A percentile compares a stretch with the other conserved stretches of the same genome.
Evolutionary conservation across 2,329 filamentous ascomycete genomes (phyloP).

Genomic region (Trichoderma endophyticum): DNA sequence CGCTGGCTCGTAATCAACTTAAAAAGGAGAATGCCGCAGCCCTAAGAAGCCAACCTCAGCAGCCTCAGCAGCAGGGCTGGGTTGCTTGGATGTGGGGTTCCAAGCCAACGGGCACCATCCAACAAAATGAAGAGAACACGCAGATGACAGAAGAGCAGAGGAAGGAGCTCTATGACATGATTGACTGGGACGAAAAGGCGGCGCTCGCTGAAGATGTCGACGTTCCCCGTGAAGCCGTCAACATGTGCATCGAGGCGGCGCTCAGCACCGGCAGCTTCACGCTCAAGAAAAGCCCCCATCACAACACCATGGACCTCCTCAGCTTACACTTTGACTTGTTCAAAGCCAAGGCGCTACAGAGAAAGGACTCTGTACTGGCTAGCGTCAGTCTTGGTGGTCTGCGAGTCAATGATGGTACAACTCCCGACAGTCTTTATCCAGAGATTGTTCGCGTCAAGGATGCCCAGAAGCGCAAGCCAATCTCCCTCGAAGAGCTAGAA

Average conservation of each 20-base stretch:
- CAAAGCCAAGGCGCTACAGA: constrained; percentile 81
- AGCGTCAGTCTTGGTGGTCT: constrained; percentile 90
- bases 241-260: constrained; percentile 87
- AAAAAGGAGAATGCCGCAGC: constrained; percentile 91
- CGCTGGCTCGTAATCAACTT: constrained; percentile 86
- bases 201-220: constrained; percentile 85
- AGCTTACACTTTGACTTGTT: constrained; percentile 94
- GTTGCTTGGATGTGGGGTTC: constrained; percentile 87
- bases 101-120: constrained; percentile 60
- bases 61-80: constrained; percentile 79
- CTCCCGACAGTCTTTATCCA: constrained; percentile 82
- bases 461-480: constrained; percentile 52
- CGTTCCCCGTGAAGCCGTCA: constrained; percentile 83
- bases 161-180: constrained; percentile 93
- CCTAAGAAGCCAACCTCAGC: constrained; percentile 59
- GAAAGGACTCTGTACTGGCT: constrained; percentile 85
- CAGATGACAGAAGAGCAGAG: constrained; percentile 94
- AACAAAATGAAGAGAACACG: constrained; percentile 66
- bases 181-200: constrained; percentile 97
- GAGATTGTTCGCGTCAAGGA: constrained; percentile 97
- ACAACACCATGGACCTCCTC: constrained; percentile 72
- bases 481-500: constrained; percentile 56
- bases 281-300: constrained; percentile 65
- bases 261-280: constrained; percentile 97
- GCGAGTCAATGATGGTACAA: constrained; percentile 93